A percentile compares a stretch with the other conserved stretches of the same genome.
Conservation (phyloP, 805 yeast species). For the Kodamaea hsintzibuensis region DNA sequence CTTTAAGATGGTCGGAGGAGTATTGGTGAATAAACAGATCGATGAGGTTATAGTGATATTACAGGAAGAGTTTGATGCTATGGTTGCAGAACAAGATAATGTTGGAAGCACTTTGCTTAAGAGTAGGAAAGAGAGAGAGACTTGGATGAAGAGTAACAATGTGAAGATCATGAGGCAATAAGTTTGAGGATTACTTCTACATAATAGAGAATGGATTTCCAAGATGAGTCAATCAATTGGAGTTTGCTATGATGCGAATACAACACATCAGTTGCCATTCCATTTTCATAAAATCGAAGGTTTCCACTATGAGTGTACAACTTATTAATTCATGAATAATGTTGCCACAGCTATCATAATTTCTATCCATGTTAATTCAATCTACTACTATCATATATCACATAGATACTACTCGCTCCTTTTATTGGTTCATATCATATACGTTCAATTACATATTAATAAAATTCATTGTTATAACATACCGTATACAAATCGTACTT, state of each 20-base stretch:
- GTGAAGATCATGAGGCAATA: slow-evolving; percentile 40
- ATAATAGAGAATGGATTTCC: no score
- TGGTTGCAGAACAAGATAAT: slow-evolving; percentile 23
- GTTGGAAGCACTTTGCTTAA: slow-evolving; percentile 28
- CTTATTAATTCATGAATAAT: no score
- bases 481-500: not conserved
- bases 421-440: no score
- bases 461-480: not conserved
- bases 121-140: slow-evolving; percentile 35
- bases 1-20: slow-evolving; percentile 93
- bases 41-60: slow-evolving; percentile 71
- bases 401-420: no score
- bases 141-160: slow-evolving; percentile 43
- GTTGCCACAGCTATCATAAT: no score
- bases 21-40: slow-evolving; percentile 78
- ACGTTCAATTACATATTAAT: not conserved
- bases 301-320: no score
- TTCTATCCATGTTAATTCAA: no score
- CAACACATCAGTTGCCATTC: not conserved
- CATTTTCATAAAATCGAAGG: not conserved
- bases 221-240: not conserved
- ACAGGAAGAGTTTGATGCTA: slow-evolving; percentile 47
- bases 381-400: no score
- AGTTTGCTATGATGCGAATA: no score
- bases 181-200: not conserved